Evolutionary conservation across 148 eudicot species (phyloP), one percentile per base, ranked within the genome.

Genomic region (Rhododendron henanense): DNA sequence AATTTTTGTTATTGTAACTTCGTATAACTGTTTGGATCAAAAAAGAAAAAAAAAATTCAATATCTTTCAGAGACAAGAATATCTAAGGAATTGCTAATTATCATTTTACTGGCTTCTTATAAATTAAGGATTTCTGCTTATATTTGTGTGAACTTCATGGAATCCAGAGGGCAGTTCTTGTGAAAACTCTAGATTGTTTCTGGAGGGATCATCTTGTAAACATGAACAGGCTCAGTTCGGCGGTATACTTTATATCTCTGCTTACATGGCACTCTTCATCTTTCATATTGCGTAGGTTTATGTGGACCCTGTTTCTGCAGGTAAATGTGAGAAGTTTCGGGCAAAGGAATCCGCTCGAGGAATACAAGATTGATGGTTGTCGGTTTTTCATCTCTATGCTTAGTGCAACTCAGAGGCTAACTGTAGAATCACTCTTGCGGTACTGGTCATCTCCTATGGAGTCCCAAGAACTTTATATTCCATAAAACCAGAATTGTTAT

Each of bases 141-240:
- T 37, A n/a, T n/a, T 76, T 16, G 15, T 78, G 50, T 81, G 74
- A 84, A 87, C n/a, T 23, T 73, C 84, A 53, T 50, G 84, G 33
- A 88, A 85, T 90, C 82, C 91, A 97, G 99, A 95, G 95, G 84
- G 93, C 92, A 10, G 96, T 95, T 83, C 88, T 97, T 84, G 90
- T 95, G 89, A 93, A 95, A 90, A 93, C 98, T 50, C 88, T 97
- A 75, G 99, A 97, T 90, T 91, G 91, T 89, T 97, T 95, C 91
- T 97, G 99, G 99, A 94, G 93, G 89, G 98, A 97, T 91, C 99
- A 97, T 91, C 98, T 97, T 85, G 93, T 97, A 81, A 97, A 97
- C 90, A 97, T 97, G 99, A 97, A 97, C 90, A 87, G 93, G 85
- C 98, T 97, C 81, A 93, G 94, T 83, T 94, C 98, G 21, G 98